These are phyloP conservation scores for Scenedesmus sp. DNA, from an alignment of 163 green algal genomes.

Conservation along the genomic window DNA sequence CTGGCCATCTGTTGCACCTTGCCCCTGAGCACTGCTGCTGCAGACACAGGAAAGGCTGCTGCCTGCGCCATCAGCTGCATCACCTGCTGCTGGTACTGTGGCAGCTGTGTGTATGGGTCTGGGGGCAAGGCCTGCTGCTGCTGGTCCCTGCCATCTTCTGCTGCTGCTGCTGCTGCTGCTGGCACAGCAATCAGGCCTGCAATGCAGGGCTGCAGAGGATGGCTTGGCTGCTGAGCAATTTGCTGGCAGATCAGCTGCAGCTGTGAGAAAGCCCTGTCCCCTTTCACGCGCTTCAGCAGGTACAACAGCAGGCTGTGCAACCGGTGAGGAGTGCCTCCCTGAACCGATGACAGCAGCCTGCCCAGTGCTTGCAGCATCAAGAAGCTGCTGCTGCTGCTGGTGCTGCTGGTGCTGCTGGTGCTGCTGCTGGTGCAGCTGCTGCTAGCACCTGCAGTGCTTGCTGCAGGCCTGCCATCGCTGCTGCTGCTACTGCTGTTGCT, in stretches of 20 bases:
- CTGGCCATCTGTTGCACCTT: neutral
- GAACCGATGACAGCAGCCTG: neutral
- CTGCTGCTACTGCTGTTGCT: slow-evolving; percentile 2
- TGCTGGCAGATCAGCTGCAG: neutral
- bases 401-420: neutral
- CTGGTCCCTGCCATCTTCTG: neutral
- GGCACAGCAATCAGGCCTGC: neutral
- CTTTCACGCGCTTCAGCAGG: neutral
- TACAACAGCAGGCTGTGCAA: slow-evolving; percentile 11
- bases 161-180: neutral
- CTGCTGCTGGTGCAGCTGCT: slow-evolving; percentile 17
- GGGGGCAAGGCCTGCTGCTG: neutral
- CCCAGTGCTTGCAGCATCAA: neutral
- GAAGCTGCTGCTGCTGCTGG: slow-evolving; percentile 25
- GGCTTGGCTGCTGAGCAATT: neutral
- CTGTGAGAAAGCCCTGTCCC: neutral
- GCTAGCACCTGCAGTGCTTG: neutral
- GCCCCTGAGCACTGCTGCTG: neutral
- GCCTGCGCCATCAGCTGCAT: slow-evolving; percentile 14
- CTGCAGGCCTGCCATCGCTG: neutral
- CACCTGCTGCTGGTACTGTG: neutral
- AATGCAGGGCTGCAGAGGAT: neutral
- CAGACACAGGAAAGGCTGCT: slow-evolving; percentile 13
- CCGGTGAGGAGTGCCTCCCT: neutral
- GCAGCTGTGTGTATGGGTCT: neutral